Percentiles rank a stretch among this genome's conserved stretches.
These are phyloP conservation scores for Ochromonas danica DNA, from an alignment of 108 stramenopile genomes.

Conservation along the genomic window DNA sequence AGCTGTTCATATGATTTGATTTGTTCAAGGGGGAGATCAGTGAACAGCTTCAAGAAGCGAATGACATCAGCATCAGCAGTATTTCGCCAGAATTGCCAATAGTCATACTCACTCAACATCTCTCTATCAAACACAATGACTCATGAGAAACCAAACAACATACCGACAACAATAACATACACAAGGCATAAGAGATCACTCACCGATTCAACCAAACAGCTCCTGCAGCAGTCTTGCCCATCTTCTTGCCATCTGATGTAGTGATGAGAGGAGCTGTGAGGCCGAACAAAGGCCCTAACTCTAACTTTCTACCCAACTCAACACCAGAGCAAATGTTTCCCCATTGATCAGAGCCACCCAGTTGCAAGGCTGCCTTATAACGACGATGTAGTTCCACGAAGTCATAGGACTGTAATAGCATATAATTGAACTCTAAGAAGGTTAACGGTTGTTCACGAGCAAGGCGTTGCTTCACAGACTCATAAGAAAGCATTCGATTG, in stretches of 20 bases:
- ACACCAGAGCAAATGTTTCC: conserved; percentile 93
- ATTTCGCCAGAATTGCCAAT: conserved; percentile 99
- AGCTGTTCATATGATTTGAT: conserved; percentile 51
- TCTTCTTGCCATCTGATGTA: conserved; percentile 93
- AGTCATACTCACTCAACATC: conserved; percentile 83
- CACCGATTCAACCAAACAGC: conserved; percentile 88
- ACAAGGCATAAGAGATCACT: background rate
- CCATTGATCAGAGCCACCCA: conserved; percentile 99
- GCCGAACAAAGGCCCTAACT: conserved; percentile 77
- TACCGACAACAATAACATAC: background rate
- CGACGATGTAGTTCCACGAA: conserved; percentile 85
- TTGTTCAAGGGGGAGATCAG: conserved; percentile 76
- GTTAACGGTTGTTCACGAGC: conserved; percentile 80
- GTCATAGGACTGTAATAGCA: conserved; percentile 97
- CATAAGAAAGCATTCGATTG: conserved; percentile 91
- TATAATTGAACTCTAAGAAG: conserved; percentile 98
- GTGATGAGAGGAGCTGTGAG: conserved; percentile 95
- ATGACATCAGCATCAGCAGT: conserved; percentile 66
- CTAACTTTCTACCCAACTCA: conserved; percentile 81
- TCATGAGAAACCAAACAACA: background rate
- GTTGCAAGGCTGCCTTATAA: conserved; percentile 66
- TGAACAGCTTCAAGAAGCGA: conserved; percentile 85
- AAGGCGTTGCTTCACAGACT: conserved; percentile 87
- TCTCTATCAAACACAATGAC: conserved; percentile 47
- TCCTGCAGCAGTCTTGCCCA: conserved; percentile 95